Evolutionary conservation across 768 basidiomycete species (phyloP).

Genomic region (Hortiboletus campestris): DNA sequence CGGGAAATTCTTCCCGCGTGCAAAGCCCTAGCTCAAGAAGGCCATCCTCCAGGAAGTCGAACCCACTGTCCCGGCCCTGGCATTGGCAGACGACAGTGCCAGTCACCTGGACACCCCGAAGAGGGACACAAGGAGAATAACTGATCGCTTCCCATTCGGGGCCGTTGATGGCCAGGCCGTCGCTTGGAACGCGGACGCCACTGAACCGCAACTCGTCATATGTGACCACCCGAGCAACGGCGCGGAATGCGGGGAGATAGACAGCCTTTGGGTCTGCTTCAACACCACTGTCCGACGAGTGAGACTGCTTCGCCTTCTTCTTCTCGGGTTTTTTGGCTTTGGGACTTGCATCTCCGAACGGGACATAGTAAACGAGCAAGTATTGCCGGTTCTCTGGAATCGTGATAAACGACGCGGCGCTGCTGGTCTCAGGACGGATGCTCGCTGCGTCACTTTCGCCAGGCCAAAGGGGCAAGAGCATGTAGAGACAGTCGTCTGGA

Average conservation of each 20-base stretch:
- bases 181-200: constrained; percentile 70
- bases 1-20: constrained; percentile 22
- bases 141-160: constrained; percentile 52
- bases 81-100: constrained; percentile 59
- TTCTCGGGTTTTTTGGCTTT: constrained; percentile 27
- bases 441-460: constrained; percentile 60
- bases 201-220: constrained; percentile 71
- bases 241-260: constrained; percentile 63
- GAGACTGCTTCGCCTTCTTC: constrained; percentile 32
- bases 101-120: constrained; percentile 34
- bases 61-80: constrained; percentile 57
- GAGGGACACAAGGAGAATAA: constrained; percentile 23
- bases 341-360: constrained; percentile 31
- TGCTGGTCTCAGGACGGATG: constrained; percentile 20
- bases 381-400: constrained; percentile 57
- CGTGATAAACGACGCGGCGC: constrained; percentile 38
- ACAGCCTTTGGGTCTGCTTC: constrained; percentile 45
- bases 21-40: constrained; percentile 74
- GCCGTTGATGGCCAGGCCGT: constrained; percentile 67
- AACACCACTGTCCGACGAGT: constrained; percentile 25
- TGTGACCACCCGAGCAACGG: constrained; percentile 70
- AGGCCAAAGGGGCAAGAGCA: constrained; percentile 86
- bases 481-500: constrained; percentile 69
- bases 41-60: constrained; percentile 81
- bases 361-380: constrained; percentile 79